Evolutionary conservation across 1,284 basidiomycete species (phyloP).

Genomic region (Tilletia setariae): DNA sequence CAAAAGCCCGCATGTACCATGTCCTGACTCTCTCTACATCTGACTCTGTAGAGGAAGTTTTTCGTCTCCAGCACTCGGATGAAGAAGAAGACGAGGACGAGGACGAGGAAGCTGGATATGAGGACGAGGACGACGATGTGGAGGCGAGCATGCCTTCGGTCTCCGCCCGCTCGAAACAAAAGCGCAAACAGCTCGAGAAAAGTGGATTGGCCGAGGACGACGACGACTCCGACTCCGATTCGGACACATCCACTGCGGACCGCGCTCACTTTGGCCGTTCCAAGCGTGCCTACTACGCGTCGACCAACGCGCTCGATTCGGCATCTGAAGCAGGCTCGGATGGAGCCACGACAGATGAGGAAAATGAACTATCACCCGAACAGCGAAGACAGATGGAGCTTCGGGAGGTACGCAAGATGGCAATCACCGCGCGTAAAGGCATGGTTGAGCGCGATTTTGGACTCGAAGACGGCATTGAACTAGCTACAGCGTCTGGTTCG

Average conservation of each 20-base stretch:
- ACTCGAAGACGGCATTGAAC: slow-evolving; percentile 62
- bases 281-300: slow-evolving; percentile 51
- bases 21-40: background rate
- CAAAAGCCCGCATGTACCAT: no score
- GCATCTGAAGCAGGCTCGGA: slow-evolving; percentile 31
- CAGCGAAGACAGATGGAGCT: slow-evolving; percentile 67
- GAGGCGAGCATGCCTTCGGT: slow-evolving; percentile 15
- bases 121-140: slow-evolving; percentile 30
- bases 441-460: slow-evolving; percentile 82
- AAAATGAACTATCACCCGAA: slow-evolving; percentile 55
- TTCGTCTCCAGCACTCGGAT: slow-evolving; percentile 10
- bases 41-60: background rate
- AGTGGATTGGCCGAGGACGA: slow-evolving; percentile 41
- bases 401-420: slow-evolving; percentile 77
- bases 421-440: slow-evolving; percentile 69
- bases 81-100: slow-evolving; percentile 45
- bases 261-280: slow-evolving; percentile 60
- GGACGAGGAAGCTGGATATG: slow-evolving; percentile 52
- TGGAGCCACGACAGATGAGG: slow-evolving; percentile 8
- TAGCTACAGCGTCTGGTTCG: slow-evolving; percentile 25
- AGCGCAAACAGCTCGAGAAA: slow-evolving; percentile 22
- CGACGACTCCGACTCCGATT: slow-evolving; percentile 64
- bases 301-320: slow-evolving; percentile 46
- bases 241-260: slow-evolving; percentile 14
- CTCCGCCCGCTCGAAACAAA: slow-evolving; percentile 15